phyloP scores from a whole-genome alignment of 1,284 basidiomycete species.

The Boletus calvinii region DNA sequence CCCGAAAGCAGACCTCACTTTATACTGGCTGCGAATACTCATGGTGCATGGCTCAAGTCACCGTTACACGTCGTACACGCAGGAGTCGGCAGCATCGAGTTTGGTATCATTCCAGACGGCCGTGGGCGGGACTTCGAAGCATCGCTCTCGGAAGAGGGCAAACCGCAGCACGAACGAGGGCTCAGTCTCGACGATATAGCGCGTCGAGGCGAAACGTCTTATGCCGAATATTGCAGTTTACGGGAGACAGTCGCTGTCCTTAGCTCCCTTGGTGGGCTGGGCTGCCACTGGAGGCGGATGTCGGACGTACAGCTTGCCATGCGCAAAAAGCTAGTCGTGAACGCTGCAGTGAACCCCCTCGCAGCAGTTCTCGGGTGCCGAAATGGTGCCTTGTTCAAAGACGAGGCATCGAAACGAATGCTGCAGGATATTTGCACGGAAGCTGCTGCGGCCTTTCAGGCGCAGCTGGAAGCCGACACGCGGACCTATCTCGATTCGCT shows the following conservation, averaged over 20 bases:
- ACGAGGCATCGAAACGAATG: conserved; percentile 44
- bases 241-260: conserved; percentile 71
- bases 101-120: conserved; percentile 79
- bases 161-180: conserved; percentile 38
- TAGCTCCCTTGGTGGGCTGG: conserved; percentile 54
- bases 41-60: conserved; percentile 65
- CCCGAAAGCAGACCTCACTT: conserved; percentile 78
- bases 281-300: conserved; percentile 69
- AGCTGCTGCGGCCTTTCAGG: conserved; percentile 58
- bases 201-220: conserved; percentile 39
- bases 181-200: conserved; percentile 58
- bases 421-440: conserved; percentile 55
- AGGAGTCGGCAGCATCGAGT: conserved; percentile 70
- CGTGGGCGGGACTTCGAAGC: conserved; percentile 59
- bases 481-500: conserved; percentile 37
- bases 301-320: conserved; percentile 69
- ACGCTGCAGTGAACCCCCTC: conserved; percentile 85
- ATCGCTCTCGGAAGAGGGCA: conserved; percentile 39
- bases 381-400: conserved; percentile 71
- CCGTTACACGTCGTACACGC: conserved; percentile 70
- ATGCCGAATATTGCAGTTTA: conserved; percentile 55
- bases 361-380: conserved; percentile 80
- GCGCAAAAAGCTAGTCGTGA: conserved; percentile 83
- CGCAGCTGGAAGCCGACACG: conserved; percentile 48
- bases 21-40: conserved; percentile 81